Evolutionary conservation across 2,329 filamentous ascomycete genomes (phyloP), one percentile per base, ranked within the genome.

Genomic region (Colletotrichum sp.): DNA sequence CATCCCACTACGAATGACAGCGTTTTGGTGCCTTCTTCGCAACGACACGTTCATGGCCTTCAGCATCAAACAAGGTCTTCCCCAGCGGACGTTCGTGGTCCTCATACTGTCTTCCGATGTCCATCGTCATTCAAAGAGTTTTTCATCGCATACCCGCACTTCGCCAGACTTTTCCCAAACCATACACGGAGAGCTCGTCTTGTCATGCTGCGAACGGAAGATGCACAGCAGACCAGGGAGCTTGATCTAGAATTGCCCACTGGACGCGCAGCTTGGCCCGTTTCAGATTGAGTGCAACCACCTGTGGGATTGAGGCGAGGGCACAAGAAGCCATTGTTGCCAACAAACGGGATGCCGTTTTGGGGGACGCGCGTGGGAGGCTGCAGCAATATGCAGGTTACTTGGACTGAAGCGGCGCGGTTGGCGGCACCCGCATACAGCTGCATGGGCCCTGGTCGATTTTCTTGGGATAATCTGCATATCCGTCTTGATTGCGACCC

Each of bases 301-400:
- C 32, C 70, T 44, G 44, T 52, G 59, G 64, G 28, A 73, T 28
- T 49, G 64, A 30, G 57, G 34, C 28, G 36, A 71, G 30, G 39
- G 36, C 39, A 68, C 36, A 39, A 34, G 70, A 60, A 52, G 44
- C 57, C 55, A 60, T 59, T 62, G 36, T 68, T 49, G 63, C 8
- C 34, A 60, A 49, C 55, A 39, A 66, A 49, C 39, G 69, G 73
- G 57, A 64, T 72, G 44, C 70, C 73, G 3, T 76, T 68, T 68
- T 76, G 30, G 32, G 73, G 28, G 39, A 65, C 26, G 59, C 44
- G 70, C 70, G 64, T 72, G 70, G 64, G 16, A 72, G 26, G 24
- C 69, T 73, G 64, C 70, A 73, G 73, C 36, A 24, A 32, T 62
- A 68, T 73, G 73, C 73, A 76, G 68, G 34, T 62, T 59, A 55